A percentile compares a stretch with the other conserved stretches of the same genome.
phyloP scores from a whole-genome alignment of 106 monocot species.

The Agapanthus africanus region DNA sequence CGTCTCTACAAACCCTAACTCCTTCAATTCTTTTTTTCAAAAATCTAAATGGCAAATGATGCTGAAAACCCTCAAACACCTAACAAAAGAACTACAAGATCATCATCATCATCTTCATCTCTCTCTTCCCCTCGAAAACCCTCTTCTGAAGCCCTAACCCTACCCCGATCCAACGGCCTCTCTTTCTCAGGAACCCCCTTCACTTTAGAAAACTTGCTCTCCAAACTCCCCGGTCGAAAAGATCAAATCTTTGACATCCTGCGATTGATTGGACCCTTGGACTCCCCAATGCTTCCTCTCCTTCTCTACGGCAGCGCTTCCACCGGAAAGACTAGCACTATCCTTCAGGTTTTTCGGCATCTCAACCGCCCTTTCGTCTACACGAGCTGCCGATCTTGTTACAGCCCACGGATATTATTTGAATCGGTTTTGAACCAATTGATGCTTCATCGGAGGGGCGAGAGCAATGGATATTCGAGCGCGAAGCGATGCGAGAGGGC shows the following conservation, averaged over 20 bases:
- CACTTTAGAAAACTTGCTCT: slow-evolving; percentile 19
- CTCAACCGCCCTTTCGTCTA: slow-evolving; percentile 64
- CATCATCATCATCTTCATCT: slow-evolving; percentile 2
- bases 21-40: not conserved
- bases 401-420: slow-evolving; percentile 49
- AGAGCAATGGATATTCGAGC: slow-evolving; percentile 39
- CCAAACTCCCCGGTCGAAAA: slow-evolving; percentile 32
- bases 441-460: slow-evolving; percentile 28
- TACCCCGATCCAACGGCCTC: not conserved
- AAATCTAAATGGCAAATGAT: not conserved
- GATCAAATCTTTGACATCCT: slow-evolving; percentile 34
- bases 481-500: slow-evolving; percentile 50
- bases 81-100: slow-evolving; percentile 17
- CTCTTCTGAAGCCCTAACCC: slow-evolving; percentile 1
- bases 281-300: slow-evolving; percentile 62
- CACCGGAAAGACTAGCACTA: slow-evolving; percentile 61
- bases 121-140: not conserved
- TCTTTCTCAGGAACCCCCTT: not conserved
- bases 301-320: slow-evolving; percentile 69
- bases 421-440: slow-evolving; percentile 61
- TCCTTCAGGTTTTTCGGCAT: slow-evolving; percentile 54
- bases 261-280: slow-evolving; percentile 46
- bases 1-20: too few species aligned
- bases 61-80: slow-evolving; percentile 4
- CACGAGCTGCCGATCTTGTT: slow-evolving; percentile 49